Base-by-base conservation (phyloP, 108 stramenopile species). In the Cyclotella baltica region DNA sequence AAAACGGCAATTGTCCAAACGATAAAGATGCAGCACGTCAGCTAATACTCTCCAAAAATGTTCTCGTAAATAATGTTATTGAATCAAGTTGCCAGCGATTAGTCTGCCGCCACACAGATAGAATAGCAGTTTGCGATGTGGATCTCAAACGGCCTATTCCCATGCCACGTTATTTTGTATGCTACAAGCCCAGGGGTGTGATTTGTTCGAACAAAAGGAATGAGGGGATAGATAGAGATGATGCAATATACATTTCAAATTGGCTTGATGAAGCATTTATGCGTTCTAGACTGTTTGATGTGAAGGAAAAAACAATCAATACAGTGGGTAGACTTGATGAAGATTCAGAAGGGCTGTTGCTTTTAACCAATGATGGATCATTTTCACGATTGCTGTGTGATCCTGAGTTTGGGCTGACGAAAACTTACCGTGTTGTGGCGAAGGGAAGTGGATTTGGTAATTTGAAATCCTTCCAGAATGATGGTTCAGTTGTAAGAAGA, bases 241-340 rank as follows among this genome's bases (percentile, higher is more conserved):
- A 77, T 40, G 56, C 67, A 16, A 67, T 77, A 34, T 51, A 69
- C 67, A 77, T 77, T 20, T 77, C 76, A 5, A 67, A 77, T n/a
- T 77, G 76, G 76, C 68, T 77, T 29, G 46, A 30, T 34, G 16
- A 31, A 23, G 46, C 48, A 4, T 58, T 65, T 36, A 27, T 0
- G n/a, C 28, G 31, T 63, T 13, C 23, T 20, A 52, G 58, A 8
- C 29, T 15, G 19, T 3, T 6, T 10, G 62, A 36, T 36, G 36
- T 23, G n/a, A 30, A 61, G 9, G 0, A 20, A n/a, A 52, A 19
- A 27, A 3, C 61, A 55, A 78, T 78, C 46, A 91, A 89, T 20
- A 81, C 89, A 25, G 84, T 93, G 58, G 89, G 91, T 28, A 65
- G 89, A 61, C 67, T 92, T 11, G 92, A 92, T 72, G 87, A 88